These are phyloP conservation scores for Zopfochytrium polystomum DNA, from an alignment of 371 early-diverging fungal species.

Conservation along the genomic window DNA sequence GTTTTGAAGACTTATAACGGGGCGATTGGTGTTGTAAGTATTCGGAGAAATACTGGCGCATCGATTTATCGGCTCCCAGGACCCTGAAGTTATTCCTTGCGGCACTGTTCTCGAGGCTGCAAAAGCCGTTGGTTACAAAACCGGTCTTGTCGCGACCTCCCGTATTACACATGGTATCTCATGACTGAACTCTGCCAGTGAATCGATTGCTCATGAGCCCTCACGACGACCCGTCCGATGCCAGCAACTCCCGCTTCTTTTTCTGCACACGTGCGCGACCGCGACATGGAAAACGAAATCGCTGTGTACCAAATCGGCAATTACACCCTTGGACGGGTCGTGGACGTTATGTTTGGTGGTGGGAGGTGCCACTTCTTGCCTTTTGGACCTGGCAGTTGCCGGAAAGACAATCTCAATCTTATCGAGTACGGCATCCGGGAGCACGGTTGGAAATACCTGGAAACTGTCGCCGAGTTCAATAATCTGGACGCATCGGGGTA, in stretches of 20 bases:
- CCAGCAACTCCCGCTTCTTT: constrained; percentile 54
- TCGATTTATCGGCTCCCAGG: constrained; percentile 16
- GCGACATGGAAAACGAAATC: constrained; percentile 67
- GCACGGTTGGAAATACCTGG: constrained; percentile 57
- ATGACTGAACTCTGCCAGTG: constrained; percentile 28
- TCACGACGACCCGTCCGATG: background rate
- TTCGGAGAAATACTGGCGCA: background rate
- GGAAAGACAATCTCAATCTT: constrained; percentile 67
- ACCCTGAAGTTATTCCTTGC: constrained; percentile 61
- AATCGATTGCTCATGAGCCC: background rate
- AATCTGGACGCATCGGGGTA: constrained; percentile 24
- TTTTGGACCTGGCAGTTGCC: constrained; percentile 57
- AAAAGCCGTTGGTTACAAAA: constrained; percentile 70
- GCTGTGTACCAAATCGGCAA: constrained; percentile 88
- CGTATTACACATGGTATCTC: constrained; percentile 91
- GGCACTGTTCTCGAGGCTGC: constrained; percentile 94
- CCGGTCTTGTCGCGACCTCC: constrained; percentile 88
- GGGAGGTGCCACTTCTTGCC: constrained; percentile 83
- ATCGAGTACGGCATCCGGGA: constrained; percentile 50
- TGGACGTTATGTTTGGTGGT: constrained; percentile 91
- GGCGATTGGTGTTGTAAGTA: constrained; percentile 62
- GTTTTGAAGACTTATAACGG: constrained; percentile 81
- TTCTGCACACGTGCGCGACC: constrained; percentile 69
- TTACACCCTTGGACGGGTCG: constrained; percentile 70
- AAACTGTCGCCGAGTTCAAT: constrained; percentile 60